Percentiles rank a stretch among this genome's conserved stretches.
Conservation (phyloP, 345 rosid genomes). For the Cardamine resedifolia region DNA sequence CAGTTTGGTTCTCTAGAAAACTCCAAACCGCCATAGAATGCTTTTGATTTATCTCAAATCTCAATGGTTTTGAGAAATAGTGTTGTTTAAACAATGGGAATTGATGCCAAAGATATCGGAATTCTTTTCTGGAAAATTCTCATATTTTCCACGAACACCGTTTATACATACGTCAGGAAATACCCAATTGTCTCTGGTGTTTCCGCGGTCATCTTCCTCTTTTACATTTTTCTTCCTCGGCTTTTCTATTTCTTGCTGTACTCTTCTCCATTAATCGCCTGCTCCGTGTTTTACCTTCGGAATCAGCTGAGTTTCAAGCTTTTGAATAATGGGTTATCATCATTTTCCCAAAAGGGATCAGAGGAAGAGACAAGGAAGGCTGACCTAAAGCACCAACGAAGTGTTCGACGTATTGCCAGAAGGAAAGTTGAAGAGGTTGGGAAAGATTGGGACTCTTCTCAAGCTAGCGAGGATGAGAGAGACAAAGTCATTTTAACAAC, state of each 20-base stretch:
- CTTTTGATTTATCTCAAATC: not conserved
- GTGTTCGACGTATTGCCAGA: conserved; percentile 51
- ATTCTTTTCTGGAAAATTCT: conserved; percentile 41
- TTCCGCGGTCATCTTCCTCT: conserved; percentile 35
- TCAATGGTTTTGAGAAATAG: not conserved
- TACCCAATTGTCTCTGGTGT: conserved; percentile 48
- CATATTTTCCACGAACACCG: conserved; percentile 36
- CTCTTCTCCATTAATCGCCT: conserved; percentile 44
- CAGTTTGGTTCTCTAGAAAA: conserved; percentile 18
- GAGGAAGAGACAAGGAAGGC: conserved; percentile 30
- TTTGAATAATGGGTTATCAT: not conserved
- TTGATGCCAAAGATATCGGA: conserved; percentile 49
- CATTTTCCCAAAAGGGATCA: conserved; percentile 23
- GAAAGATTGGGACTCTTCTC: conserved; percentile 41
- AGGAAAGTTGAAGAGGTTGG: conserved; percentile 41
- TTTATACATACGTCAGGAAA: conserved; percentile 35
- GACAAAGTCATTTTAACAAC: conserved; percentile 23
- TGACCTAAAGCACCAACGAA: conserved; percentile 41
- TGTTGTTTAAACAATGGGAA: conserved; percentile 30
- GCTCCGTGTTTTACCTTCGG: conserved; percentile 36
- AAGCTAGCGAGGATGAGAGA: conserved; percentile 28
- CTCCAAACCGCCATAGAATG: not conserved
- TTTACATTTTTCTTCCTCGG: conserved; percentile 53
- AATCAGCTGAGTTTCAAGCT: conserved; percentile 27
- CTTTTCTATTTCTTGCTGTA: conserved; percentile 51